A percentile compares a stretch with the other conserved stretches of the same genome.
Evolutionary conservation across 2,329 filamentous ascomycete species (phyloP).

Genomic region (Penicillium sp.): DNA sequence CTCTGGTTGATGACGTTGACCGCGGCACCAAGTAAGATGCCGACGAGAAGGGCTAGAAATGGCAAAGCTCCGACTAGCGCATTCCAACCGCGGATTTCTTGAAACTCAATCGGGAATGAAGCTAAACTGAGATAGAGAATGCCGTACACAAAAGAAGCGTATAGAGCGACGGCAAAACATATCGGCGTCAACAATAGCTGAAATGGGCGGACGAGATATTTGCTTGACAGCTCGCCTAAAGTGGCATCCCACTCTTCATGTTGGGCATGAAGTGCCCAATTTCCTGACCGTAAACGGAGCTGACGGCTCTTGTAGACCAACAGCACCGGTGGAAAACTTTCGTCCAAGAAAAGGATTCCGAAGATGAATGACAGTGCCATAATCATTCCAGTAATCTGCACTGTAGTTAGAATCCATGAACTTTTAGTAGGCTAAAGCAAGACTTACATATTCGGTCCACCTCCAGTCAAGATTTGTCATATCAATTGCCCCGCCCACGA

Average conservation of each 20-base stretch:
- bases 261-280: conserved; percentile 51
- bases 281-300: conserved; percentile 11
- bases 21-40: conserved; percentile 67
- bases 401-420: no score
- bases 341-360: conserved; percentile 54
- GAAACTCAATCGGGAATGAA: conserved; percentile 38
- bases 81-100: conserved; percentile 52
- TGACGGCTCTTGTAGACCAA: conserved; percentile 50
- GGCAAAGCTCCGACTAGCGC: conserved; percentile 73
- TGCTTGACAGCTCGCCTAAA: conserved; percentile 20
- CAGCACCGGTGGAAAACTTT: conserved; percentile 60
- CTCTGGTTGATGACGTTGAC: conserved; percentile 65
- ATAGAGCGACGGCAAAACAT: conserved; percentile 41
- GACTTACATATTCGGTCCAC: conserved; percentile 46
- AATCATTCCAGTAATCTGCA: conserved; percentile 52
- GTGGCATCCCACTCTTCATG: conserved; percentile 41
- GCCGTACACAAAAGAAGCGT: conserved; percentile 38
- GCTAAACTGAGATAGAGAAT: conserved; percentile 35
- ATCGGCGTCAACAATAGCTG: conserved; percentile 47
- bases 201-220: conserved; percentile 53
- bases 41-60: conserved; percentile 80
- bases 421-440: no score
- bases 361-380: conserved; percentile 51
- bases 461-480: conserved; percentile 26
- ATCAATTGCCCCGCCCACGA: conserved; percentile 48